Base-by-base conservation (phyloP, 345 rosid species). In the Brassica nigra region DNA sequence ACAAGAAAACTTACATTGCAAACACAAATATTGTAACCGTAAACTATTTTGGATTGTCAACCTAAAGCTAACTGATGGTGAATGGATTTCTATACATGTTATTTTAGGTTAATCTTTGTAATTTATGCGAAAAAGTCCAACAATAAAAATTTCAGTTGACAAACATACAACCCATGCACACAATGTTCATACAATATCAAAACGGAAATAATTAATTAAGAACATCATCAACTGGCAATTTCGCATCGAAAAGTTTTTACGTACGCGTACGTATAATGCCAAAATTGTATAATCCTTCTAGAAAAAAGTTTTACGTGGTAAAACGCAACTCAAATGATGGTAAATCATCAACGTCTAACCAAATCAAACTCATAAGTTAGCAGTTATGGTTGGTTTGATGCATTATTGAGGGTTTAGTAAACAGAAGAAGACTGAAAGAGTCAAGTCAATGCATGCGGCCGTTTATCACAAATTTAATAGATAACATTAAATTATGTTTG, bases 391-490 rank as follows among this genome's bases (percentile, higher is more conserved):
- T 57, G 3, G 30, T 66, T 31, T 78, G 31, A 29, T 66, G 39
- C 65, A 71, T 78, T 37, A 37, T 54, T 14, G 58, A 2, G 61
- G 54, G n/a, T 47, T 44, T 70, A 63, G 55, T 64, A 66, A 72
- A 62, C 73, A 66, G 44, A 6, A 20, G 28, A 42, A 72, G 68
- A 57, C 77, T 37, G 77, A 73, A 47, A 8, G 29, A 44, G 82
- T 66, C 77, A 78, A 78, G 78, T 78, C 82, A 73, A 78, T 66
- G 68, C 76, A 64, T 37, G 55, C 23, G 57, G 39, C 39, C 69
- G 62, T 70, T 62, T 61, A 1, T 68, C 57, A 66, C 6, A 12
- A 16, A 10, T 14, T 20, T 52, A 52, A n/a, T 15, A n/a, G n/a
- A n/a, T n/a, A 44, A 44, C 55, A 66, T 49, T 14, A 49, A 49